phyloP scores from a whole-genome alignment of 2,329 filamentous ascomycete species.

The Monilinia aucupariae region DNA sequence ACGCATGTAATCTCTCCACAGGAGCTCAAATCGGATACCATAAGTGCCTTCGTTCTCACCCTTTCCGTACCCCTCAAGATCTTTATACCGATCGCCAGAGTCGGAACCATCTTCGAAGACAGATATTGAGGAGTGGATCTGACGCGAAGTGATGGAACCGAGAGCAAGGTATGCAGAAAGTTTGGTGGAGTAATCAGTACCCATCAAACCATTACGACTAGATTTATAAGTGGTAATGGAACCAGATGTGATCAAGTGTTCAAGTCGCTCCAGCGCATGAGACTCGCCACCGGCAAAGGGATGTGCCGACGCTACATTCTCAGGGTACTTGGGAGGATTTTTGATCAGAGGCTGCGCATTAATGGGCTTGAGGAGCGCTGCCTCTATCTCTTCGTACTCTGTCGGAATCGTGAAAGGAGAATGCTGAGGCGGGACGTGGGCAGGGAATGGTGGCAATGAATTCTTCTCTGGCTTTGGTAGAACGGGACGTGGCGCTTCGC shows the following conservation, averaged over 20 bases:
- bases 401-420: conserved; percentile 59
- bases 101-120: conserved; percentile 60
- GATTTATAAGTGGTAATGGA: conserved; percentile 60
- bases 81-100: conserved; percentile 29
- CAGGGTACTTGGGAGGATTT: conserved; percentile 49
- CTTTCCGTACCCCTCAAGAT: conserved; percentile 49
- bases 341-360: conserved; percentile 43
- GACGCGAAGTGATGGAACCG: conserved; percentile 67
- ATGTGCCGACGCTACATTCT: conserved; percentile 52
- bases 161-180: conserved; percentile 67
- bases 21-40: conserved; percentile 63
- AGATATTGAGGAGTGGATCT: conserved; percentile 62
- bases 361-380: conserved; percentile 54
- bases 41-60: conserved; percentile 69
- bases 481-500: conserved; percentile 54
- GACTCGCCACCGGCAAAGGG: conserved; percentile 65
- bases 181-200: conserved; percentile 68
- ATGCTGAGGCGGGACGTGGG: conserved; percentile 51
- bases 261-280: conserved; percentile 52
- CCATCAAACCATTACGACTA: conserved; percentile 66
- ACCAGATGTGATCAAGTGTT: conserved; percentile 55
- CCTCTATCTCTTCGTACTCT: conserved; percentile 47
- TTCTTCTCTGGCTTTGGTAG: conserved; percentile 48
- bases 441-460: conserved; percentile 53
- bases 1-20: conserved; percentile 79